Percentiles rank a stretch among this genome's conserved stretches.
Conservation (phyloP, 1,139 yeast genomes). For the Hansenula lynferdii region DNA sequence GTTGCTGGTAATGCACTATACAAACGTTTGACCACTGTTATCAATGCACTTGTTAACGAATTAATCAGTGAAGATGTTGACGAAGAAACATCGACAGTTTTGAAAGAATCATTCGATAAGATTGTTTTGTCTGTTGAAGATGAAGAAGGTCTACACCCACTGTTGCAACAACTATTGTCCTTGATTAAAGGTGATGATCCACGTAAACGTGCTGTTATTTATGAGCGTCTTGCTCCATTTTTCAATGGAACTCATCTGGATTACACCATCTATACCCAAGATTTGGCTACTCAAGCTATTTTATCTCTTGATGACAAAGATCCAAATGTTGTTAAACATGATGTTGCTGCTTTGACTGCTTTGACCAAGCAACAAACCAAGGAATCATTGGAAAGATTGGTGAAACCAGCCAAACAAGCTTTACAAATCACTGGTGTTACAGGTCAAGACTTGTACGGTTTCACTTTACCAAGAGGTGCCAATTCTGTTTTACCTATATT, state of each 20-base stretch:
- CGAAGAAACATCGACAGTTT: slow-evolving; percentile 31
- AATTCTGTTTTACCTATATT: slow-evolving; percentile 85
- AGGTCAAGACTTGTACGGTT: slow-evolving; percentile 70
- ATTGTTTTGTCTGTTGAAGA: slow-evolving; percentile 68
- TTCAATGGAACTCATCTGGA: slow-evolving; percentile 64
- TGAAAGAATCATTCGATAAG: slow-evolving; percentile 57
- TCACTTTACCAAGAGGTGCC: slow-evolving; percentile 78
- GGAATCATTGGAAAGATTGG: slow-evolving; percentile 70
- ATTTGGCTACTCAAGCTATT: slow-evolving; percentile 70
- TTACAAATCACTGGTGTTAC: slow-evolving; percentile 59
- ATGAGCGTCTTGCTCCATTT: slow-evolving; percentile 66
- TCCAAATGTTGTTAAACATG: slow-evolving; percentile 56
- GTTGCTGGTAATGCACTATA: slow-evolving; percentile 87
- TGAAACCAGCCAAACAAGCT: slow-evolving; percentile 74
- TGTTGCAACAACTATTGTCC: slow-evolving; percentile 75
- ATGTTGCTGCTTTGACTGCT: slow-evolving; percentile 66
- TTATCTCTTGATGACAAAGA: slow-evolving; percentile 70
- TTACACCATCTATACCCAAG: slow-evolving; percentile 68
- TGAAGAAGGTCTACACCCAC: slow-evolving; percentile 80
- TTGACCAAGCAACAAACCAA: slow-evolving; percentile 70
- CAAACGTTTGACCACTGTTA: slow-evolving; percentile 64
- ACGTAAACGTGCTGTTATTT: slow-evolving; percentile 60
- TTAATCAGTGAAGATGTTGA: slow-evolving; percentile 37
- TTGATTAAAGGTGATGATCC: slow-evolving; percentile 75
- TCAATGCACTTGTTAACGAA: slow-evolving; percentile 67